Evolutionary conservation across 179 eudicot genomes (phyloP).

Genomic region (Heliamphora ciliata): DNA sequence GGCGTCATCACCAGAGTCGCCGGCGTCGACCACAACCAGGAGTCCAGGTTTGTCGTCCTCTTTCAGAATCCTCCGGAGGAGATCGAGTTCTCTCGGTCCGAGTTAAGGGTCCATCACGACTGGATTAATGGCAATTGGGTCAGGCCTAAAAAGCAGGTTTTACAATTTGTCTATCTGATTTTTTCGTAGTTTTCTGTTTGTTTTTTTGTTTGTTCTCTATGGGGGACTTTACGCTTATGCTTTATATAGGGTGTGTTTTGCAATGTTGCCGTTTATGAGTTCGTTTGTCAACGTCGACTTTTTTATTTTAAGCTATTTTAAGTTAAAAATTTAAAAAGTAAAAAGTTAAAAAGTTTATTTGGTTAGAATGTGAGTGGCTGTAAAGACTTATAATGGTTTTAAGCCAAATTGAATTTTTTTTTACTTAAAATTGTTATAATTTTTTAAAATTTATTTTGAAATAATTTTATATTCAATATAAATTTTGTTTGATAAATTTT

Average conservation of each 20-base stretch:
- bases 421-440: no score
- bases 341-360: no score
- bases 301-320: no score
- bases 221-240: not conserved
- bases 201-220: not conserved
- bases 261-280: not conserved
- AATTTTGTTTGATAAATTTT: no score
- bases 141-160: constrained; percentile 9
- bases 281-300: no score
- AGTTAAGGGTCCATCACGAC: constrained; percentile 15
- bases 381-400: no score
- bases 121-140: constrained; percentile 19
- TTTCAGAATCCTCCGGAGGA: constrained; percentile 18
- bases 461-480: no score
- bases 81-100: constrained; percentile 7
- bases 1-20: not conserved
- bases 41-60: not conserved
- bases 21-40: not conserved
- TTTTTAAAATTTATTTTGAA: no score
- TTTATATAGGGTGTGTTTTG: not conserved
- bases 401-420: no score
- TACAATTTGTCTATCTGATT: not conserved
- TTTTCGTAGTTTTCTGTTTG: not conserved
- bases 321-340: no score
- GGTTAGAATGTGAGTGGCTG: no score